These are phyloP conservation scores for Ustilago cynodontis DNA, from an alignment of 1,284 basidiomycete species.

Conservation along the genomic window DNA sequence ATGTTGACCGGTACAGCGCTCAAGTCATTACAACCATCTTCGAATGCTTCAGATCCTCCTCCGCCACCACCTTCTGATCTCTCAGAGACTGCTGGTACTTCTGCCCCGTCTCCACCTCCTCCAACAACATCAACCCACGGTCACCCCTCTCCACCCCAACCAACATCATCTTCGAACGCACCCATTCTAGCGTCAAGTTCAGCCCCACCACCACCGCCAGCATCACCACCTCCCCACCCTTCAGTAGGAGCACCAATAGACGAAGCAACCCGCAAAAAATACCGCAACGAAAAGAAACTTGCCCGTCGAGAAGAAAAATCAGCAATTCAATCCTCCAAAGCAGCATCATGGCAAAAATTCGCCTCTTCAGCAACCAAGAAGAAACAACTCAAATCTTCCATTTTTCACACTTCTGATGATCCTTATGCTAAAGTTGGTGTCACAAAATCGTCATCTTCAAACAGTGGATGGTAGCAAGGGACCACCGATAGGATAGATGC, in stretches of 20 bases:
- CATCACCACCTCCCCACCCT: neutral
- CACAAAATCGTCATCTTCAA: slow-evolving; percentile 71
- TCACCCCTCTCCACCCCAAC: slow-evolving; percentile 71
- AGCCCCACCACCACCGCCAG: slow-evolving; percentile 7
- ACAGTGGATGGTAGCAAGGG: neutral
- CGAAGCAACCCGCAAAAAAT: slow-evolving; percentile 72
- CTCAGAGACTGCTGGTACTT: neutral
- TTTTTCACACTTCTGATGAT: slow-evolving; percentile 93
- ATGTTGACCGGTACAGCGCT: slow-evolving; percentile 81
- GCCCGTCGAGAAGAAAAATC: slow-evolving; percentile 87
- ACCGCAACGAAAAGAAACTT: slow-evolving; percentile 95
- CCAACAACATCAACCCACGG: neutral
- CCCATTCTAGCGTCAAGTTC: slow-evolving; percentile 62
- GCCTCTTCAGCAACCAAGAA: slow-evolving; percentile 79
- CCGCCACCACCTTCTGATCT: slow-evolving; percentile 18
- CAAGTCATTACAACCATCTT: slow-evolving; percentile 70
- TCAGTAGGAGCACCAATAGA: slow-evolving; percentile 8
- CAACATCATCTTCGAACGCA: slow-evolving; percentile 72
- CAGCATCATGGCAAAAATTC: slow-evolving; percentile 96
- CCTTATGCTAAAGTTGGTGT: slow-evolving; percentile 79
- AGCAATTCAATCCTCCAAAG: slow-evolving; percentile 88
- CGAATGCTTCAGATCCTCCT: neutral
- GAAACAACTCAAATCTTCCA: slow-evolving; percentile 79
- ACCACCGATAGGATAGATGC: neutral
- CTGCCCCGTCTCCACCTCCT: slow-evolving; percentile 1